Conservation (phyloP, 805 yeast genomes). For the Wickerhamomyces silvicola region DNA sequence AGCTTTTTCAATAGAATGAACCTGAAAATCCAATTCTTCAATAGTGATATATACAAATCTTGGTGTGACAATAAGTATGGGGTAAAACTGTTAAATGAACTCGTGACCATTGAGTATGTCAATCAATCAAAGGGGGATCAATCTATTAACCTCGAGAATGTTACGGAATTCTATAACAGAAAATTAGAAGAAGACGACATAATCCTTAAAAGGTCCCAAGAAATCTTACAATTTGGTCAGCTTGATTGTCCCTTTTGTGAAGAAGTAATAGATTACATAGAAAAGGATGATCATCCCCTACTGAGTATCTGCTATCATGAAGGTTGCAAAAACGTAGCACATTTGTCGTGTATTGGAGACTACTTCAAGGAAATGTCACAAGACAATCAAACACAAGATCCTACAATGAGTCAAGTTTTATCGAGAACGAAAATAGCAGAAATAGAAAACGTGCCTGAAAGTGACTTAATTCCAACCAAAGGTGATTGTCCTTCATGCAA, state of each 20-base stretch:
- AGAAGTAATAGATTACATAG: slow-evolving; percentile 28
- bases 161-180: slow-evolving; percentile 21
- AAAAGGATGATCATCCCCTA: slow-evolving; percentile 26
- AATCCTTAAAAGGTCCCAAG: slow-evolving; percentile 12
- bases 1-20: slow-evolving; percentile 39
- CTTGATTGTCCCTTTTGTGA: slow-evolving; percentile 29
- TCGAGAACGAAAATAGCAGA: not conserved
- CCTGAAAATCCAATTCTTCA: slow-evolving; percentile 42
- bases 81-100: slow-evolving; percentile 4
- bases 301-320: slow-evolving; percentile 28
- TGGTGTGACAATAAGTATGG: slow-evolving; percentile 20
- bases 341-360: slow-evolving; percentile 34
- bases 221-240: slow-evolving; percentile 18
- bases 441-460: slow-evolving; percentile 4
- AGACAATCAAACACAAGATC: no score
- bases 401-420: no score
- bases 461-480: slow-evolving; percentile 21
- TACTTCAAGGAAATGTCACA: slow-evolving; percentile 9
- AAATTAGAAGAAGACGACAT: slow-evolving; percentile 9
- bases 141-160: slow-evolving; percentile 19
- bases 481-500: slow-evolving; percentile 27
- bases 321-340: slow-evolving; percentile 28
- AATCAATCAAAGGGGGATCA: slow-evolving; percentile 1
- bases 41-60: slow-evolving; percentile 16
- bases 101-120: not conserved